phyloP scores from a whole-genome alignment of 495 filamentous ascomycete species.

The Penicilliopsis zonata region DNA sequence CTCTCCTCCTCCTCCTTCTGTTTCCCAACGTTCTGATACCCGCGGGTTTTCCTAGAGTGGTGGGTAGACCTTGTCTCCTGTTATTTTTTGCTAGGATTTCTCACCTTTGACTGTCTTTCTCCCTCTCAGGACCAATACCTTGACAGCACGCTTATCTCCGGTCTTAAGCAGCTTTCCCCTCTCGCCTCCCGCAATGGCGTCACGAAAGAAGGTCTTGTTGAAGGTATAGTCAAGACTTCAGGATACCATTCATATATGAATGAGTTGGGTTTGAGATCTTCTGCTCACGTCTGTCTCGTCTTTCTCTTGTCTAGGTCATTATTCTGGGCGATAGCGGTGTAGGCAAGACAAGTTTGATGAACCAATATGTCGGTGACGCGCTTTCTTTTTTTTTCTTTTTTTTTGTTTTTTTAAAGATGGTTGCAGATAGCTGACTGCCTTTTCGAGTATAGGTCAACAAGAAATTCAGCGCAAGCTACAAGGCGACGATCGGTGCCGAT shows the following conservation, averaged over 20 bases:
- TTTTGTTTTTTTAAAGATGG: too few relatives aligned
- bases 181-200: conserved; percentile 50
- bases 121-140: background rate
- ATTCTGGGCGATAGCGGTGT: conserved; percentile 98
- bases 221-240: conserved; percentile 75
- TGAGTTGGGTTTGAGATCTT: too few relatives aligned
- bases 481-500: conserved; percentile 97
- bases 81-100: too few relatives aligned
- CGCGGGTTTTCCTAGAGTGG: too few relatives aligned
- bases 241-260: too few relatives aligned
- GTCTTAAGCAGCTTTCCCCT: conserved; percentile 1
- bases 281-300: background rate
- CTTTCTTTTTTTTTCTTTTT: background rate
- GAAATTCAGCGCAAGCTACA: conserved; percentile 99
- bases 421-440: conserved; percentile 11
- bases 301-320: conserved; percentile 58
- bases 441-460: conserved; percentile 75
- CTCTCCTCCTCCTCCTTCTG: too few relatives aligned
- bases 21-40: too few relatives aligned
- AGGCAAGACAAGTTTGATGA: conserved; percentile 99
- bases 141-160: conserved; percentile 3
- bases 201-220: conserved; percentile 91
- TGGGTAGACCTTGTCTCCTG: too few relatives aligned
- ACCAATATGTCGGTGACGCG: conserved; percentile 85
- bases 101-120: background rate